Base-by-base conservation (phyloP, 192 early-diverging fungal species). In the Coemansia sp. region DNA sequence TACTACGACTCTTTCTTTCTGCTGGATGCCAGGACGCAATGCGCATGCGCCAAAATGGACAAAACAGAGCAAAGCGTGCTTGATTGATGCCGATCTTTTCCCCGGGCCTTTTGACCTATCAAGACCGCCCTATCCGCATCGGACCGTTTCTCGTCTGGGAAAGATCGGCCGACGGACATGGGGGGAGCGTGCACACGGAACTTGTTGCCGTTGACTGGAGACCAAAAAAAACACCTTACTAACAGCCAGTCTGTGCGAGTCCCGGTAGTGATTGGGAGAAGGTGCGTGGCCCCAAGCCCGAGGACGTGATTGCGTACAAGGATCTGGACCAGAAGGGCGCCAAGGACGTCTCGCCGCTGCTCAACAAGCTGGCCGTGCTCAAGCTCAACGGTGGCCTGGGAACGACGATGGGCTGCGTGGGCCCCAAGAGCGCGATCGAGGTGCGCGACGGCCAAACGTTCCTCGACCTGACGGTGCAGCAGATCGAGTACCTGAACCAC, bases 351-450 rank as follows among this genome's bases (percentile, higher is more conserved):
- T 54, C 81, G 32, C 75, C 79, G 17, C 75, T 88, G 58, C 82
- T 99, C 31, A 77, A 66, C 46, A 97, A 99, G 73, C 83, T 99
- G 6, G 97, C 95, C 10, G 97, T 99, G 8, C 80, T 99, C n/a
- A 99, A 99, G 80, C 83, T 99, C 44, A 99, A 99, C 61, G 97
- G 97, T 75, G 97, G 97, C 53, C 82, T 99, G 12, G 97, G 94
- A 22, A 99, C 97, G 27, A 97, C 97, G 40, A 99, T 99, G 97
- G 96, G 96, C 19, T 96, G 93, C 57, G 89, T 97, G 54, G 96
- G 96, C 22, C 96, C 96, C 49, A 98, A 98, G 81, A 89, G 87
- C 68, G 94, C 88, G 15, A 99, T 99, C 60, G 97, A 97, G 83
- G 97, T 99, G 29, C 87, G 94, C 41, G 94, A 97, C 57, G 88